Evolutionary conservation across 768 basidiomycete species (phyloP), one percentile per base, ranked within the genome.

Genomic region (Russula foetens): DNA sequence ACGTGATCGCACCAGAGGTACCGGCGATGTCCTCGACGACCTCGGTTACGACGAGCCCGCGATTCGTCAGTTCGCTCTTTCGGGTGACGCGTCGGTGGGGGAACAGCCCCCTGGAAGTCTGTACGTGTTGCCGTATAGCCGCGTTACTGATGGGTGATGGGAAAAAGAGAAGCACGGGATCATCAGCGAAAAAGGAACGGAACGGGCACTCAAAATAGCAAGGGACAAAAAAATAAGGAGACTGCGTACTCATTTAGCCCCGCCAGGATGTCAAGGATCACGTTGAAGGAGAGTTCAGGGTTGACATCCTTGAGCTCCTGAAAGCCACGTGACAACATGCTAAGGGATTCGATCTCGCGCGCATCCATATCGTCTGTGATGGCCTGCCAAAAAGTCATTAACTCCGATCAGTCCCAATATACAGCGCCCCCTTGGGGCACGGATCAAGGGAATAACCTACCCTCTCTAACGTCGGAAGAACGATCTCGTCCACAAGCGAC

Each of bases 301-400:
- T 95, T 94, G 23, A 83, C 81, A 19, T 86, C 84, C 59, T 85
- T 85, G 21, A 99, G 78, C 68, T 96, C 93, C 39, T 83, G 74
- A 71, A 98, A 98, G 1, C 96, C 97, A 63, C 92, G 80, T 46
- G 88, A 83, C 24, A 99, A 80, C 84, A 92, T 90, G 73, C 87
- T 89, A 43, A 98, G 73, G 14, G 92, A 87, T 70, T 96, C 92
- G 1, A 93, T 87, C 67, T 94, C 90, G 50, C 83, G 79, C 39
- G 92, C 91, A 64, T 89, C 90, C 85, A 92, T 92, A 68, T 92
- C 91, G 63, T 91, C 89, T 24, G 77, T 78, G 52, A 84, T 90
- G 31, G 83, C 78, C 89, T 91, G 68, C 8, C 38, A 8, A 21
- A 29, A 3, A 33, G 35, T 26, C 23, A 35, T 31, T 26, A 7